phyloP scores from a whole-genome alignment of 805 yeast species.

The Cyberlindnera nakhonratchasimensis region DNA sequence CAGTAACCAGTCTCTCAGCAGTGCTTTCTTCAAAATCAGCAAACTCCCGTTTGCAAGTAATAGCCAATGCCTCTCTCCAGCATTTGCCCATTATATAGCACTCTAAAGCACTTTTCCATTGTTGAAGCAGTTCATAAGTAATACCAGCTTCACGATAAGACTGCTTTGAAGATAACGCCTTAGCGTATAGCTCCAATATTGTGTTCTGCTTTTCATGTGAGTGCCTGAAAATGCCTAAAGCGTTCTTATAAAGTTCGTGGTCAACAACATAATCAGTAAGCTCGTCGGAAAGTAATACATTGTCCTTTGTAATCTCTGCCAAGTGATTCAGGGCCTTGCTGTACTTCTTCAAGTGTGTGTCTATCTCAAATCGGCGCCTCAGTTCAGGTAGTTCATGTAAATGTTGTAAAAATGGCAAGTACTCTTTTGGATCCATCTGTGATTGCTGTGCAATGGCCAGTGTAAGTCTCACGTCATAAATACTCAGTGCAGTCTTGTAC shows the following conservation, averaged over 20 bases:
- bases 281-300: conserved; percentile 44
- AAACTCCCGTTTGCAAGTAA: conserved; percentile 43
- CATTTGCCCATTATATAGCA: conserved; percentile 64
- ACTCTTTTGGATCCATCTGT: conserved; percentile 97
- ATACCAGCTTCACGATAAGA: conserved; percentile 74
- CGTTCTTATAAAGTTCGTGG: conserved; percentile 68
- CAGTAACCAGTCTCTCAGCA: conserved; percentile 57
- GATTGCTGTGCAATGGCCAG: conserved; percentile 90
- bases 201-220: conserved; percentile 49
- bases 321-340: conserved; percentile 69
- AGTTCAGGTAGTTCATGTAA: conserved; percentile 63
- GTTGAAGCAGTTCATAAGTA: conserved; percentile 65
- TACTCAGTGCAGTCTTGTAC: conserved; percentile 74
- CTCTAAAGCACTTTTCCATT: conserved; percentile 59
- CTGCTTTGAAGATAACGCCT: conserved; percentile 50
- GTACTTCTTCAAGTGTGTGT: conserved; percentile 66
- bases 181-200: conserved; percentile 62
- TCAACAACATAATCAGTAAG: conserved; percentile 62
- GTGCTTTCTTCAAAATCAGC: conserved; percentile 40
- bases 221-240: conserved; percentile 59
- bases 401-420: conserved; percentile 84
- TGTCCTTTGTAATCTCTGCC: conserved; percentile 40
- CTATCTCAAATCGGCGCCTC: conserved; percentile 73
- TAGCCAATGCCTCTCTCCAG: conserved; percentile 82
- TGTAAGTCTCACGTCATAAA: conserved; percentile 79